Conservation (phyloP, 2,329 filamentous ascomycete genomes). For the Dactylellina haptotyla region DNA sequence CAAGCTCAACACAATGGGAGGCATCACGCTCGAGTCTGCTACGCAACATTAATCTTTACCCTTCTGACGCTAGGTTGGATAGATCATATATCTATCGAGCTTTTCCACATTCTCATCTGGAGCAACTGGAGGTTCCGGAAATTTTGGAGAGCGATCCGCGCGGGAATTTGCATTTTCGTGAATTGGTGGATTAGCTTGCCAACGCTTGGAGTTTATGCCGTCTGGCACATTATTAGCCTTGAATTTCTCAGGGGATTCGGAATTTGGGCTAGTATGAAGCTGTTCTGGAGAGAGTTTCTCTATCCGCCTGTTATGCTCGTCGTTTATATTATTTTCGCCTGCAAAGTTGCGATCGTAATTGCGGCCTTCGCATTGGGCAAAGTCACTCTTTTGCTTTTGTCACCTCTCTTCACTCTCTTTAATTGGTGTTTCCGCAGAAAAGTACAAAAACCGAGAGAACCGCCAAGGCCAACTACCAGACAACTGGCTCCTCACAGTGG, state of each 20-base stretch:
- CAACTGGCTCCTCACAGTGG: too few species aligned
- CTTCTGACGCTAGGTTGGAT: background rate
- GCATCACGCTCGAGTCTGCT: background rate
- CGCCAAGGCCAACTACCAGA: too few species aligned
- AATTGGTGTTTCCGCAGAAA: background rate
- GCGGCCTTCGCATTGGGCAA: too few species aligned
- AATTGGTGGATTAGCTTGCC: too few species aligned
- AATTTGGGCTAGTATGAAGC: too few species aligned
- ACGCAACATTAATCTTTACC: background rate
- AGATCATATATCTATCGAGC: background rate
- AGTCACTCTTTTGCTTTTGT: background rate
- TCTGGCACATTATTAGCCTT: background rate
- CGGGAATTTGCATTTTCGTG: too few species aligned
- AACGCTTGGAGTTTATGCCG: too few species aligned
- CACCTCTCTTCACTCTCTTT: background rate
- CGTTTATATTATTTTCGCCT: background rate
- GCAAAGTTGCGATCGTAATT: background rate
- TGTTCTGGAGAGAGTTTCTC: constrained; percentile 16
- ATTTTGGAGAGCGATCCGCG: too few species aligned
- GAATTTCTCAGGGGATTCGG: background rate
- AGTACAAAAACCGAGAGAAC: too few species aligned
- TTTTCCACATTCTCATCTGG: background rate
- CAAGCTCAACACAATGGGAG: background rate
- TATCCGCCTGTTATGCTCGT: constrained; percentile 3
- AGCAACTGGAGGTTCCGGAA: too few species aligned